phyloP scores from a whole-genome alignment of 1,284 basidiomycete genomes.

The Neonothopanus nambi region DNA sequence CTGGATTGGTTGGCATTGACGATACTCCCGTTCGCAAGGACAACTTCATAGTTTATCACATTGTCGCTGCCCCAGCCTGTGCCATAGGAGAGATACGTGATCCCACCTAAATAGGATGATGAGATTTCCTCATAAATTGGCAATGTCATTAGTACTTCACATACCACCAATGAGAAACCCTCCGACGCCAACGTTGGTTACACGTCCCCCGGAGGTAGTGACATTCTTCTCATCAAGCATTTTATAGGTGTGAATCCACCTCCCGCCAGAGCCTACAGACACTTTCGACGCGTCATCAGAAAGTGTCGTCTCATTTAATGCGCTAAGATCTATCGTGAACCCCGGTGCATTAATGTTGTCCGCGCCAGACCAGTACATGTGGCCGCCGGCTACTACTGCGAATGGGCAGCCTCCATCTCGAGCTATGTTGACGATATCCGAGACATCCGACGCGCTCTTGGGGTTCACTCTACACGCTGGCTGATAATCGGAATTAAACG shows the following conservation, averaged over 20 bases:
- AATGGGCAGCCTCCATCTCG: constrained; percentile 14
- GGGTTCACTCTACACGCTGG: constrained; percentile 19
- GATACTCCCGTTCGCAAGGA: constrained; percentile 22
- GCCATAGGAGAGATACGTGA: constrained; percentile 19
- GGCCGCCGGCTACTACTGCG: constrained; percentile 22
- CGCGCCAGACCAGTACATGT: constrained; percentile 15
- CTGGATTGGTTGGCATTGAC: constrained; percentile 19
- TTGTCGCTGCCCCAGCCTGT: constrained; percentile 22
- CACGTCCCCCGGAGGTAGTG: constrained; percentile 9
- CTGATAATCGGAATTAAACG: constrained; percentile 12
- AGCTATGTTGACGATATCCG: constrained; percentile 13
- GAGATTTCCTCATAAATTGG: too few relatives aligned
- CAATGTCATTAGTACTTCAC: too few relatives aligned
- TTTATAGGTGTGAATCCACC: constrained; percentile 5
- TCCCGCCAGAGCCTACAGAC: constrained; percentile 1
- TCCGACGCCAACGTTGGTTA: constrained; percentile 9
- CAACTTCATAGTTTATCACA: constrained; percentile 23
- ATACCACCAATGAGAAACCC: constrained; percentile 13
- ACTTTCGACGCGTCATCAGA: not conserved
- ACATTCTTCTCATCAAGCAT: constrained; percentile 4
- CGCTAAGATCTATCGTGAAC: not conserved
- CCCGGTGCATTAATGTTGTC: constrained; percentile 14
- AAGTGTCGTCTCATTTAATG: not conserved
- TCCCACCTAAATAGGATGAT: constrained; percentile 17
- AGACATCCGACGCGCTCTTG: constrained; percentile 14